Percentiles rank a stretch among this genome's conserved stretches.
These are phyloP conservation scores for Sphaceloma murrayae DNA, from an alignment of 2,329 filamentous ascomycete genomes.

Conservation along the genomic window DNA sequence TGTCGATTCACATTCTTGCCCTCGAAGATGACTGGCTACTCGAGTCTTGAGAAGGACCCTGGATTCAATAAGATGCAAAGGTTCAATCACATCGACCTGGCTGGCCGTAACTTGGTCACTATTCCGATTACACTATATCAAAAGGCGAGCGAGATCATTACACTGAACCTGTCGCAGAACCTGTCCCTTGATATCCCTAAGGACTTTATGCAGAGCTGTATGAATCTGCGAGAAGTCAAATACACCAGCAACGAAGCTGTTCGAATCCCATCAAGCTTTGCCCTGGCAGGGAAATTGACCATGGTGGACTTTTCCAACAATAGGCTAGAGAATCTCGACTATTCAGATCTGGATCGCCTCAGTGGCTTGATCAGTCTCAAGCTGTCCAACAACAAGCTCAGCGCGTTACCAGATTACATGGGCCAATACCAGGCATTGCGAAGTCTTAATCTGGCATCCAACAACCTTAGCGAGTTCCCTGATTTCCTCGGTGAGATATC, in stretches of 20 bases:
- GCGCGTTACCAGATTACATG: constrained; percentile 70
- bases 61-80: constrained; percentile 76
- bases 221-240: constrained; percentile 86
- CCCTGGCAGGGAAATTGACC: constrained; percentile 69
- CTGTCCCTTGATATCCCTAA: constrained; percentile 84
- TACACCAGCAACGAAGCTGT: constrained; percentile 90
- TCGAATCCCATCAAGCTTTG: constrained; percentile 73
- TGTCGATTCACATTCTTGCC: constrained; percentile 94
- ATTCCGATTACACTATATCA: constrained; percentile 93
- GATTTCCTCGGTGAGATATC: constrained; percentile 72
- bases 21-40: constrained; percentile 70
- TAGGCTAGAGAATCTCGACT: constrained; percentile 73
- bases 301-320: constrained; percentile 95
- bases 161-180: constrained; percentile 86
- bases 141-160: constrained; percentile 85
- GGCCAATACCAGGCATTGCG: constrained; percentile 67
- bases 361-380: constrained; percentile 77
- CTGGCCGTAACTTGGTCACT: constrained; percentile 80
- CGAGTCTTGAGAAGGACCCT: constrained; percentile 64
- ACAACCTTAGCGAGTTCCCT: constrained; percentile 78
- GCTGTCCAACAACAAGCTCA: constrained; percentile 84
- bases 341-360: constrained; percentile 69
- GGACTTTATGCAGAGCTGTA: constrained; percentile 91
- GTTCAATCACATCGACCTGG: constrained; percentile 87
- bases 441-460: constrained; percentile 86